Percentiles rank a stretch among this genome's conserved stretches.
phyloP scores from a whole-genome alignment of 208 protist species.

The Sergeia podlipaevii region DNA sequence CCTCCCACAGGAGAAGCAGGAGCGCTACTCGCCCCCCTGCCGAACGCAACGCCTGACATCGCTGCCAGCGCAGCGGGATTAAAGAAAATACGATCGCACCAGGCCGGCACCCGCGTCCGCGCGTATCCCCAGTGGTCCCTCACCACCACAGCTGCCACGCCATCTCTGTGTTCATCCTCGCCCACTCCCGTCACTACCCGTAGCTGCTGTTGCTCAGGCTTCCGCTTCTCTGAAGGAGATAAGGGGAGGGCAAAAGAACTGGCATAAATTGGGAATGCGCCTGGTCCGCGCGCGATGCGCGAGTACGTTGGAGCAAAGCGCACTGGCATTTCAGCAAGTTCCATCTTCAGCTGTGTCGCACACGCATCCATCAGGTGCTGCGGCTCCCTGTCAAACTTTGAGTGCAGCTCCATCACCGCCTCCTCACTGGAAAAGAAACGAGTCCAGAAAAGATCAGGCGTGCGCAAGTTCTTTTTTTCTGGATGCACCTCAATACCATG shows the following conservation, averaged over 20 bases:
- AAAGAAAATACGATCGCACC: conserved; percentile 84
- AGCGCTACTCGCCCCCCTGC: neutral
- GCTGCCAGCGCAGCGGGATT: conserved; percentile 58
- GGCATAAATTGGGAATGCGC: too few species aligned
- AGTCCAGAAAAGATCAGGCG: conserved; percentile 49
- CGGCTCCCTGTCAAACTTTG: conserved; percentile 45
- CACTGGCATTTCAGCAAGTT: conserved; percentile 61
- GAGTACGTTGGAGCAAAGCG: conserved; percentile 65
- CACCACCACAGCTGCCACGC: neutral
- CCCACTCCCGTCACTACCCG: neutral
- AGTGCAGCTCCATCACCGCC: conserved; percentile 14
- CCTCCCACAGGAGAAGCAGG: neutral
- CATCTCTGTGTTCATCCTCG: neutral
- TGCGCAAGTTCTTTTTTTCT: conserved; percentile 34
- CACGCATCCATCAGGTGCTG: conserved; percentile 46
- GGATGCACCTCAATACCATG: conserved; percentile 31
- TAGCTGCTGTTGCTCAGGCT: too few species aligned
- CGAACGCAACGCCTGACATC: neutral
- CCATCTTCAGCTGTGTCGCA: conserved; percentile 36
- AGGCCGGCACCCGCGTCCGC: conserved; percentile 62
- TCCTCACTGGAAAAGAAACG: conserved; percentile 22
- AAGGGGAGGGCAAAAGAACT: too few species aligned
- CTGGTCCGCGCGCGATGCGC: conserved; percentile 28
- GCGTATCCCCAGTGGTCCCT: conserved; percentile 21
- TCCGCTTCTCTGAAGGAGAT: too few species aligned